Evolutionary conservation across 352 stramenopile species (phyloP).

Genomic region (Globisporangium heterothallicum): DNA sequence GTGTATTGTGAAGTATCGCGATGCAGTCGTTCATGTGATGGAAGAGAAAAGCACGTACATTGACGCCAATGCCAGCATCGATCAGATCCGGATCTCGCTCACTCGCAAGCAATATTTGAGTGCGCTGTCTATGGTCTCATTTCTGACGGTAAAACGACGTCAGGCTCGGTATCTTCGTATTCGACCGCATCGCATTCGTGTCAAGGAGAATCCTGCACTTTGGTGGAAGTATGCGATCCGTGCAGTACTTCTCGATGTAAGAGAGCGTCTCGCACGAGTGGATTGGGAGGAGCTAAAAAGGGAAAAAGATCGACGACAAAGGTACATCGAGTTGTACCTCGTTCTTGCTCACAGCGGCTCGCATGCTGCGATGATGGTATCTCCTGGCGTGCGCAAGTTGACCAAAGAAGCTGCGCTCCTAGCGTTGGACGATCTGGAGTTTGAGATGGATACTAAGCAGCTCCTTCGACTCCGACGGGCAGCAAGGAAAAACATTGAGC

Average conservation of each 20-base stretch:
- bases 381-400: slow-evolving; percentile 29
- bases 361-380: slow-evolving; percentile 33
- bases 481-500: slow-evolving; percentile 39
- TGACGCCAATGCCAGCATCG: slow-evolving; percentile 60
- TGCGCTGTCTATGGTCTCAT: slow-evolving; percentile 66
- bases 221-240: slow-evolving; percentile 82
- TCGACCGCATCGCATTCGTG: slow-evolving; percentile 36
- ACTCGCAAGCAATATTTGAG: slow-evolving; percentile 70
- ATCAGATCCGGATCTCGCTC: slow-evolving; percentile 65
- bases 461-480: slow-evolving; percentile 52
- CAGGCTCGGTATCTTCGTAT: slow-evolving; percentile 55
- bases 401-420: slow-evolving; percentile 40
- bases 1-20: slow-evolving; percentile 66
- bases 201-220: slow-evolving; percentile 38
- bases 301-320: slow-evolving; percentile 24
- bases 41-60: slow-evolving; percentile 88
- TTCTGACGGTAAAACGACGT: slow-evolving; percentile 53
- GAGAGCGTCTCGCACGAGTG: slow-evolving; percentile 61
- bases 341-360: slow-evolving; percentile 17
- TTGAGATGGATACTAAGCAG: slow-evolving; percentile 63
- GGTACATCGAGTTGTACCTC: slow-evolving; percentile 64
- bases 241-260: slow-evolving; percentile 64
- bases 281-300: slow-evolving; percentile 53
- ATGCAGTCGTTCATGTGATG: slow-evolving; percentile 78
- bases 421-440: slow-evolving; percentile 66